Evolutionary conservation across 2,329 filamentous ascomycete genomes (phyloP).

Genomic region (Trichoderma hamatum): DNA sequence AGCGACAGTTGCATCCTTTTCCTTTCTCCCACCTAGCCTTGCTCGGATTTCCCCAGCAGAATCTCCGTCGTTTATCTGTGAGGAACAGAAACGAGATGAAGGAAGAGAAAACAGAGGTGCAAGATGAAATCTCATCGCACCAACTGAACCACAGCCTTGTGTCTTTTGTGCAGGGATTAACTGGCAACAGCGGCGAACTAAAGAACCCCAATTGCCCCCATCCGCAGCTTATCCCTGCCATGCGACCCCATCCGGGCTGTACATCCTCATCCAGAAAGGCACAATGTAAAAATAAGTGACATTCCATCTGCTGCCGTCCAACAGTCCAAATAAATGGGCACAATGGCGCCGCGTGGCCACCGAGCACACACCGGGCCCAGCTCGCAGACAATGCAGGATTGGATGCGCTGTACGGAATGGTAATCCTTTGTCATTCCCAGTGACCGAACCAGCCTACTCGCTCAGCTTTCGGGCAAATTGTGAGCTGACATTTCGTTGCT

Average conservation of each 20-base stretch:
- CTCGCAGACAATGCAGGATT: no score
- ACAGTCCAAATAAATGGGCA: neutral
- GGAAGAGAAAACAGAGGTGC: neutral
- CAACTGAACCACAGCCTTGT: conserved; percentile 8
- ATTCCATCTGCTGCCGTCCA: neutral
- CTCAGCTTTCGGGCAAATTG: neutral
- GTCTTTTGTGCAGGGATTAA: conserved; percentile 5
- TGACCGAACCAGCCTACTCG: neutral
- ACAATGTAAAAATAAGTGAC: neutral
- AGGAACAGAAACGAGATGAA: neutral
- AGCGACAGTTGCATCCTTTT: conserved; percentile 20
- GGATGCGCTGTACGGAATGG: neutral
- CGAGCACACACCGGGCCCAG: neutral
- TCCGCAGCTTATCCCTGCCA: conserved; percentile 6
- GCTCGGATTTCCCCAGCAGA: neutral
- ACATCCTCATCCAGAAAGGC: conserved; percentile 15
- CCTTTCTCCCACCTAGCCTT: neutral
- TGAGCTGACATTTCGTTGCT: neutral
- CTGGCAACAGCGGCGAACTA: neutral
- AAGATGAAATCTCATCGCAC: neutral
- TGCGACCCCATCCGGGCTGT: conserved; percentile 9
- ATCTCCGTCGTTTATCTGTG: neutral
- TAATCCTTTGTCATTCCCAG: neutral
- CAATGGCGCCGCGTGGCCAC: neutral
- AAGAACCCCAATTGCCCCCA: neutral